phyloP scores from a whole-genome alignment of 768 basidiomycete species.

The Rubroboletus satanas region DNA sequence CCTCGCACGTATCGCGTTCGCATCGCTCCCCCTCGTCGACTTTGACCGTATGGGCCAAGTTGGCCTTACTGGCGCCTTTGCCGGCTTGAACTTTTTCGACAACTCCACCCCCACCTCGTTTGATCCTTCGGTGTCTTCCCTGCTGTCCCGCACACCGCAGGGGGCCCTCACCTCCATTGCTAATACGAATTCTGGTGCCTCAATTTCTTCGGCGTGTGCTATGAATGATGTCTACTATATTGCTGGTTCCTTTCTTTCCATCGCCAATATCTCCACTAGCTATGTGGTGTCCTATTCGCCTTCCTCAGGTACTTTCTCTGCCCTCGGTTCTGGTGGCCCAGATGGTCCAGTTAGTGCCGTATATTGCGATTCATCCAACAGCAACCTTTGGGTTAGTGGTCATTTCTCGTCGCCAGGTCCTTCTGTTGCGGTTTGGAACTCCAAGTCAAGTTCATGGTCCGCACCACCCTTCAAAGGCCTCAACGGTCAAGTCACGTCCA shows the following conservation, averaged over 20 bases:
- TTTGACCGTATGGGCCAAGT: constrained; percentile 87
- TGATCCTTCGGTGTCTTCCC: constrained; percentile 67
- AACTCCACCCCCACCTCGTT: constrained; percentile 52
- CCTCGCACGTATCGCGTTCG: constrained; percentile 23
- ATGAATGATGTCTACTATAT: constrained; percentile 70
- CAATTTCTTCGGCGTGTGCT: constrained; percentile 68
- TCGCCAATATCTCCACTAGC: constrained; percentile 52
- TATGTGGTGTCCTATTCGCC: constrained; percentile 79
- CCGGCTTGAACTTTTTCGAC: constrained; percentile 77
- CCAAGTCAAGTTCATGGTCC: constrained; percentile 63
- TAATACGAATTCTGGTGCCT: constrained; percentile 76
- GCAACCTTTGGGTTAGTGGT: constrained; percentile 78
- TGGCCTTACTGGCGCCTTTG: constrained; percentile 83
- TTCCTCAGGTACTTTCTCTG: constrained; percentile 51
- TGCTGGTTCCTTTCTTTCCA: constrained; percentile 77
- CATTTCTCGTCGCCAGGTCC: constrained; percentile 63
- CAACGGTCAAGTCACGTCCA: constrained; percentile 65
- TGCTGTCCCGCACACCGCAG: constrained; percentile 59
- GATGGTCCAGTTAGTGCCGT: constrained; percentile 70
- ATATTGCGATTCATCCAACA: constrained; percentile 67
- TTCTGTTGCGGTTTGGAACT: constrained; percentile 70
- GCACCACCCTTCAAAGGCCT: constrained; percentile 80
- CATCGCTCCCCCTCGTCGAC: constrained; percentile 57
- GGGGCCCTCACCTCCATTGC: constrained; percentile 70
- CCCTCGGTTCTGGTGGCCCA: constrained; percentile 65